A percentile compares a stretch with the other conserved stretches of the same genome.
Conservation (phyloP, 2,329 filamentous ascomycete genomes). For the Nemania diffusa region DNA sequence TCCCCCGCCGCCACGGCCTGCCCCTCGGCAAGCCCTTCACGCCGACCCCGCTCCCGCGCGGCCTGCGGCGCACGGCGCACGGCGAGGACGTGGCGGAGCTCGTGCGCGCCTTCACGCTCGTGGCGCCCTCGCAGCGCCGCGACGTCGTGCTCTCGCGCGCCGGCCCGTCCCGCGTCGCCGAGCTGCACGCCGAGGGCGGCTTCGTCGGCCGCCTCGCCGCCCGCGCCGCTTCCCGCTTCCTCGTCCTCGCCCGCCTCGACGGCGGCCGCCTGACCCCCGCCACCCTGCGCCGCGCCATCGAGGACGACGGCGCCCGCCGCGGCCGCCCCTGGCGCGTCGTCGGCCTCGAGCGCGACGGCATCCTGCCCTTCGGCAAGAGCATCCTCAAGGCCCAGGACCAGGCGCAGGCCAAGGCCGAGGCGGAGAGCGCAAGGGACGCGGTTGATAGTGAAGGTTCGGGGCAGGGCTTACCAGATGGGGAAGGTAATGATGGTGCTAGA, state of each 20-base stretch:
- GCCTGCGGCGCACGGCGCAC: conserved; percentile 29
- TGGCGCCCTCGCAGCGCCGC: conserved; percentile 46
- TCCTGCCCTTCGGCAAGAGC: conserved; percentile 48
- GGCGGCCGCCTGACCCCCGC: conserved; percentile 50
- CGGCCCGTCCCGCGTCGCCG: conserved; percentile 13
- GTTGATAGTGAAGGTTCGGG: too few relatives aligned
- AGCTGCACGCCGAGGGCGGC: conserved; percentile 38
- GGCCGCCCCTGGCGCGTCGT: conserved; percentile 53
- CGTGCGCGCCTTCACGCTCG: conserved; percentile 48
- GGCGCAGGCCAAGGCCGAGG: not conserved
- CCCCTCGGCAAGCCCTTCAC: not conserved
- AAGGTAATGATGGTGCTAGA: not conserved
- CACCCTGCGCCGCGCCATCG: conserved; percentile 53
- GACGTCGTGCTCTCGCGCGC: conserved; percentile 25
- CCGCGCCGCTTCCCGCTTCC: conserved; percentile 38
- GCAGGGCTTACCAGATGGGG: not conserved
- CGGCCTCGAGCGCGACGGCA: conserved; percentile 43
- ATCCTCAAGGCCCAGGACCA: conserved; percentile 27
- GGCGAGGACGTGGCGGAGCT: conserved; percentile 39
- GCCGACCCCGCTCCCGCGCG: conserved; percentile 37
- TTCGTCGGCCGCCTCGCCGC: conserved; percentile 42
- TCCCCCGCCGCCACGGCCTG: not conserved
- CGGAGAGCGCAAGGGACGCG: not conserved
- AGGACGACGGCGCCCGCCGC: conserved; percentile 55
- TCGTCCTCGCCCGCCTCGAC: conserved; percentile 53